phyloP scores from a whole-genome alignment of 78 protist species.

The Dictyostelium intermedium region DNA sequence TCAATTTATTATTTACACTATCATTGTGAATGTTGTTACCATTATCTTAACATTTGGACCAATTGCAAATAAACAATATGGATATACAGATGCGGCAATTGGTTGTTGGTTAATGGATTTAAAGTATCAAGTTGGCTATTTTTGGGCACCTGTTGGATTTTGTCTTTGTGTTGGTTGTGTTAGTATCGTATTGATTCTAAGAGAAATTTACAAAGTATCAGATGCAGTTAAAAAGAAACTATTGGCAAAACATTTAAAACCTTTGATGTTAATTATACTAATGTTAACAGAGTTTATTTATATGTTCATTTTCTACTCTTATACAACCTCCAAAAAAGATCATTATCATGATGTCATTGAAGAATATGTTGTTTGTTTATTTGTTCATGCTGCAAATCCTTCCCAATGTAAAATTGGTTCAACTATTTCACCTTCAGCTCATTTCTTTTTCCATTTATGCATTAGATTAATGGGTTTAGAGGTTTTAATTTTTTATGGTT shows the following conservation, averaged over 20 bases:
- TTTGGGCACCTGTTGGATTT: constrained; percentile 33
- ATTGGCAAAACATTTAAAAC: constrained; percentile 1
- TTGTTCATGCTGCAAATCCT: not conserved
- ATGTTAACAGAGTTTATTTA: constrained; percentile 1
- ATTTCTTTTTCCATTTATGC: not conserved
- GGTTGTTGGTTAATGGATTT: constrained; percentile 13
- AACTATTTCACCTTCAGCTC: not conserved
- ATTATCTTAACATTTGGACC: constrained; percentile 6
- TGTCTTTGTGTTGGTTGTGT: not conserved
- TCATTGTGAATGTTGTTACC: not conserved
- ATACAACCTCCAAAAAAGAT: not conserved
- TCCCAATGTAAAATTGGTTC: not conserved
- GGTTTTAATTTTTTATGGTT: constrained; percentile 23
- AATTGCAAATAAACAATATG: not conserved
- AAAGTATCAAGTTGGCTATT: constrained; percentile 4
- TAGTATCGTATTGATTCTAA: not conserved
- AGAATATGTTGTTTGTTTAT: not conserved
- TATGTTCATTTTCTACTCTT: not conserved
- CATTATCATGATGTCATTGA: not conserved
- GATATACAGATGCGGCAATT: not conserved
- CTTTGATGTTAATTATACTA: not conserved
- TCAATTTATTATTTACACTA: not conserved
- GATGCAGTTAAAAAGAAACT: not conserved
- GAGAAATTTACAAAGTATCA: constrained; percentile 26
- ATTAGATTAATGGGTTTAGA: constrained; percentile 40